These are phyloP conservation scores for Beauveria rudraprayagi DNA, from an alignment of 2,329 filamentous ascomycete genomes.

Conservation along the genomic window DNA sequence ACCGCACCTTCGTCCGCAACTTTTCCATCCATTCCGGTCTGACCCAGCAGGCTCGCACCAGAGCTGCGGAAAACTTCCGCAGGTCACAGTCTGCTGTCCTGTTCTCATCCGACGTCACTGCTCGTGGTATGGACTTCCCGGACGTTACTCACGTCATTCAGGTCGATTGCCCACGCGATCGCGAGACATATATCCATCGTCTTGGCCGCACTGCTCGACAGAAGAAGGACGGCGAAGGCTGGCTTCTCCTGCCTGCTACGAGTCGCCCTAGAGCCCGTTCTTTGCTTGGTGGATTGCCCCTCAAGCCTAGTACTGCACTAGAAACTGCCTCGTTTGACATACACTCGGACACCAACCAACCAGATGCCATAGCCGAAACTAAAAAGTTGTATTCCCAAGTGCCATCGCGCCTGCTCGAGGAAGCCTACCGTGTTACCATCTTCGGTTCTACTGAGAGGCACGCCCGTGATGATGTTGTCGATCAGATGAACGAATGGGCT, in stretches of 20 bases:
- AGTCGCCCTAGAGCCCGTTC: slow-evolving; percentile 42
- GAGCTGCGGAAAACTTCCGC: slow-evolving; percentile 65
- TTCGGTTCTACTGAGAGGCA: slow-evolving; percentile 43
- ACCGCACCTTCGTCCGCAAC: slow-evolving; percentile 27
- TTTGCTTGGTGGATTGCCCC: slow-evolving; percentile 51
- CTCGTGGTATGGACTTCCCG: slow-evolving; percentile 77
- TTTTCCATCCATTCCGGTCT: slow-evolving; percentile 74
- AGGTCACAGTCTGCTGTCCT: slow-evolving; percentile 53
- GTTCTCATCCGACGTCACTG: slow-evolving; percentile 72
- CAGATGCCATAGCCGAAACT: neutral
- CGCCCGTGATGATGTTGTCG: slow-evolving; percentile 33
- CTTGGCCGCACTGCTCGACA: slow-evolving; percentile 71
- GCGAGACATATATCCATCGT: slow-evolving; percentile 69
- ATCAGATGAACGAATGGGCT: slow-evolving; percentile 47
- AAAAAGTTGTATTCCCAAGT: slow-evolving; percentile 32
- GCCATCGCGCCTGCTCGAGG: slow-evolving; percentile 23
- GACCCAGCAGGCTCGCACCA: slow-evolving; percentile 60
- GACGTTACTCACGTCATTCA: slow-evolving; percentile 75
- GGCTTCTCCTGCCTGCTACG: slow-evolving; percentile 51
- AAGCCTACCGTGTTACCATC: slow-evolving; percentile 45
- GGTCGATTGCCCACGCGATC: slow-evolving; percentile 53
- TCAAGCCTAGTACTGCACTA: slow-evolving; percentile 47
- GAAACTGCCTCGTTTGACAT: slow-evolving; percentile 36
- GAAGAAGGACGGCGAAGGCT: slow-evolving; percentile 64
- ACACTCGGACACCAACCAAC: neutral